Percentiles rank a stretch among this genome's conserved stretches.
Evolutionary conservation across 2,329 filamentous ascomycete genomes (phyloP).

Genomic region (Claviceps monticola): DNA sequence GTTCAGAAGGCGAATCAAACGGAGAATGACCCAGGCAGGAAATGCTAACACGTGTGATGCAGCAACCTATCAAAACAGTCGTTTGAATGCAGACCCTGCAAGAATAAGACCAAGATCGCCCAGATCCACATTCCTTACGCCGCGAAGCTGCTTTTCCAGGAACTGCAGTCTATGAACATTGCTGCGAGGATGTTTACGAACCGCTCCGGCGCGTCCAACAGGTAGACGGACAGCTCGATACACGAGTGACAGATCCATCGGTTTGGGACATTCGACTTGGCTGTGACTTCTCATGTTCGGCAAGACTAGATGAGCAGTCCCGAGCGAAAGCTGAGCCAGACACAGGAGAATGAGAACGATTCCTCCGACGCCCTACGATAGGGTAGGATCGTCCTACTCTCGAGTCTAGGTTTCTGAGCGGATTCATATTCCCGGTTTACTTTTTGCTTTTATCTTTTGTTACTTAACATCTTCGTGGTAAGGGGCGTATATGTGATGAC

Average conservation of each 20-base stretch:
- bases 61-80: conserved; percentile 90
- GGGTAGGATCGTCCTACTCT: too few species aligned
- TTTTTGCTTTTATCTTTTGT: background rate
- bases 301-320: too few species aligned
- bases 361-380: too few species aligned
- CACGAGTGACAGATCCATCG: too few species aligned
- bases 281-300: too few species aligned
- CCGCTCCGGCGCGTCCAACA: conserved; percentile 59
- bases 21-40: background rate
- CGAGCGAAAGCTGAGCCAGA: too few species aligned
- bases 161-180: conserved; percentile 96
- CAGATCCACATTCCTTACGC: conserved; percentile 97
- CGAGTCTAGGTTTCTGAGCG: background rate
- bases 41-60: conserved; percentile 19
- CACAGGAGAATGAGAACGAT: too few species aligned
- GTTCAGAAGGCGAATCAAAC: background rate
- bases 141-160: conserved; percentile 95
- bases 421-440: background rate
- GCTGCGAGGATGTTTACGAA: conserved; percentile 94
- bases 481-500: conserved; percentile 5
- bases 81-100: conserved; percentile 93
- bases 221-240: conserved; percentile 25
- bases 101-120: conserved; percentile 98
- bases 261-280: too few species aligned
- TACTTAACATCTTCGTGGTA: background rate